Evolutionary conservation across 441 rosid species (phyloP).

Genomic region (Brassica hybrid): DNA sequence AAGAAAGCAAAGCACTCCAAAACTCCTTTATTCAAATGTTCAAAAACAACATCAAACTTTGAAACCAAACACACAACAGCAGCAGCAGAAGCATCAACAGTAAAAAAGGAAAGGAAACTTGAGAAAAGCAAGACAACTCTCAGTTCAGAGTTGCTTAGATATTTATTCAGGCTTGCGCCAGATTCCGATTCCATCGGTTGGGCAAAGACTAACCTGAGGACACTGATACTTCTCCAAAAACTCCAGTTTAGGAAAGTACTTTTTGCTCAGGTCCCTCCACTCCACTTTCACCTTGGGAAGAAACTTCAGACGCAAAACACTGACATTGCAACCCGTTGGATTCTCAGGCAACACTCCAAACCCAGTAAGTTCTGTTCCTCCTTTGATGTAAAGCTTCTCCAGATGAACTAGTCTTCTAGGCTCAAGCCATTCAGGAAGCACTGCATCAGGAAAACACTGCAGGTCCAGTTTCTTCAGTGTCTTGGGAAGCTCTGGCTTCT

Average conservation of each 20-base stretch:
- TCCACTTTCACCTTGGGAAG: constrained; percentile 44
- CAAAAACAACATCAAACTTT: constrained; percentile 15
- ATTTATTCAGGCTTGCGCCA: constrained; percentile 19
- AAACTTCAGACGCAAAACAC: constrained; percentile 48
- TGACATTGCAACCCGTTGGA: constrained; percentile 10
- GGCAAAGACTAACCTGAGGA: constrained; percentile 55
- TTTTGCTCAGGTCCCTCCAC: constrained; percentile 43
- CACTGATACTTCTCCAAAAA: constrained; percentile 54
- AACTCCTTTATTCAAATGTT: constrained; percentile 25
- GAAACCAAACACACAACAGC: constrained; percentile 15
- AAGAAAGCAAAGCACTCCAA: constrained; percentile 16
- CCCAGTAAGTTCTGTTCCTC: constrained; percentile 44
- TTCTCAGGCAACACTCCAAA: constrained; percentile 8
- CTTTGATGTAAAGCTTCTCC: constrained; percentile 49
- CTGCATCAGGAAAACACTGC: constrained; percentile 46
- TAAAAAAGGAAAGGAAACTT: background rate
- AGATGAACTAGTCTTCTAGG: constrained; percentile 7
- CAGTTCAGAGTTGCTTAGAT: constrained; percentile 3
- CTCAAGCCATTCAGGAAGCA: constrained; percentile 41
- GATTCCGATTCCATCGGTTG: constrained; percentile 43
- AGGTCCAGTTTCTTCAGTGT: constrained; percentile 48
- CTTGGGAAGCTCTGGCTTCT: background rate
- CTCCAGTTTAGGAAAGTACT: constrained; percentile 44
- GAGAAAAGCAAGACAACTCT: constrained; percentile 1
- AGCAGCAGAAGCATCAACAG: background rate